phyloP scores from a whole-genome alignment of 2,329 filamentous ascomycete genomes.

The Exophiala mesophila region DNA sequence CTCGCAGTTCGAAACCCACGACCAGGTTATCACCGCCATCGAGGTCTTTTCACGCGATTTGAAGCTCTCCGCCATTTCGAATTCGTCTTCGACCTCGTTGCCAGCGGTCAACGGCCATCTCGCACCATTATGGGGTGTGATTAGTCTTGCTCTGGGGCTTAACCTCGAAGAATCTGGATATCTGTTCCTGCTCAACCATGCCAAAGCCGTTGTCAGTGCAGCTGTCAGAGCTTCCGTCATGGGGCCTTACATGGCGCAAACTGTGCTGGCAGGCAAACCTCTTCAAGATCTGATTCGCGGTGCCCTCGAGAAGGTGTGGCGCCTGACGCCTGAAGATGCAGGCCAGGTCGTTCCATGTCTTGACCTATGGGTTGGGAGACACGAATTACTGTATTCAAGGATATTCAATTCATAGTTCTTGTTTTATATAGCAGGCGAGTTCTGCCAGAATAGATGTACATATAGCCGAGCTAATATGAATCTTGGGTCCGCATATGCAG shows the following conservation, averaged over 20 bases:
- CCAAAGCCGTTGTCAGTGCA: constrained; percentile 58
- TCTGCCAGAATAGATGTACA: too few species aligned
- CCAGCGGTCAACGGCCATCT: constrained; percentile 50
- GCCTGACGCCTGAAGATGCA: constrained; percentile 49
- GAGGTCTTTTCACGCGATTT: constrained; percentile 37
- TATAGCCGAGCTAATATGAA: too few species aligned
- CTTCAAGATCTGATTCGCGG: constrained; percentile 49
- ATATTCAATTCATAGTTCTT: constrained; percentile 59
- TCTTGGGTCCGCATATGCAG: too few species aligned
- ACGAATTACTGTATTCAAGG: constrained; percentile 61
- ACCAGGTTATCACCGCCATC: constrained; percentile 30
- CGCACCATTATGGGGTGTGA: constrained; percentile 56
- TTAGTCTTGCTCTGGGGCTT: constrained; percentile 51
- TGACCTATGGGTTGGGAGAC: constrained; percentile 61
- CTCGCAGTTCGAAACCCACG: constrained; percentile 1
- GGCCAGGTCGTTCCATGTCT: constrained; percentile 57
- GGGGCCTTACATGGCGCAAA: constrained; percentile 62
- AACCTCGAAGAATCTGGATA: constrained; percentile 52
- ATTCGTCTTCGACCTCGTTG: constrained; percentile 29
- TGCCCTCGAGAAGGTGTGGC: constrained; percentile 47
- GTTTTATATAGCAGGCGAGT: too few species aligned
- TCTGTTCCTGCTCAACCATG: constrained; percentile 60
- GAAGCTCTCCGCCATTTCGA: constrained; percentile 31
- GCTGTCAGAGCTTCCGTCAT: constrained; percentile 60
- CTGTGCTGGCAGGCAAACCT: constrained; percentile 49